Evolutionary conservation across 2,329 filamentous ascomycete species (phyloP), one percentile per base, ranked within the genome.

Genomic region (Ramularia endophylla): DNA sequence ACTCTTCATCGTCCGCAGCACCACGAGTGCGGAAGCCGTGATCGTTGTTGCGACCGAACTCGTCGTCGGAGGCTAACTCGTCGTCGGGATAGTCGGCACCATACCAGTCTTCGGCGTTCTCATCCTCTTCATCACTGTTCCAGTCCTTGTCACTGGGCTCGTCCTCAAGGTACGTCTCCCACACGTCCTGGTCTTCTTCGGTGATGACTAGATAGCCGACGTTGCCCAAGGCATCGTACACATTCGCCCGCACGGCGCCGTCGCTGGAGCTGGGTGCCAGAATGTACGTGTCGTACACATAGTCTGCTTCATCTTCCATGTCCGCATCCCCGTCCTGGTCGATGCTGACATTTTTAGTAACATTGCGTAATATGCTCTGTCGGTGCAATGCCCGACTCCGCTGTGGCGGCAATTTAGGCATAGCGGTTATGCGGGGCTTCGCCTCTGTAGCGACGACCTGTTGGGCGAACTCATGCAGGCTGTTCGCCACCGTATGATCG

Each of bases 81-180:
- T 89, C 84, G 47, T 89, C 85, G 0, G 85, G 85, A 52, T 89
- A 89, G 59, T 89, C 85, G 40, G 83, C 81, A 3, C 80, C 79
- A 57, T 88, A 87, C 62, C 87, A 81, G 55, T 87, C 83, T 59
- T 89, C 85, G 27, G 85, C 82, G 56, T 82, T 81, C 27, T 77
- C 77, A 50, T 81, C 77, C 18, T 77, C 76, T 47, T 80, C 77
- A 44, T 81, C 78, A 25, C 70, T 77, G 47, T 78, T 71, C 64
- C 72, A 77, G 33, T 72, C 69, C 31, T 71, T 54, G 22, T 63
- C 69, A 33, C 73, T 74, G 12, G 64, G 63, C 9, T 73, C 70
- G 11, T 75, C 71, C n/a, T 73, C 68, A 41, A 71, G 66, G 55
- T 76, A 76, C 17, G 67, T 63, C 43, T 77, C 72, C 78, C 77